Evolutionary conservation across 345 rosid genomes (phyloP).

Genomic region (Salix exigua): DNA sequence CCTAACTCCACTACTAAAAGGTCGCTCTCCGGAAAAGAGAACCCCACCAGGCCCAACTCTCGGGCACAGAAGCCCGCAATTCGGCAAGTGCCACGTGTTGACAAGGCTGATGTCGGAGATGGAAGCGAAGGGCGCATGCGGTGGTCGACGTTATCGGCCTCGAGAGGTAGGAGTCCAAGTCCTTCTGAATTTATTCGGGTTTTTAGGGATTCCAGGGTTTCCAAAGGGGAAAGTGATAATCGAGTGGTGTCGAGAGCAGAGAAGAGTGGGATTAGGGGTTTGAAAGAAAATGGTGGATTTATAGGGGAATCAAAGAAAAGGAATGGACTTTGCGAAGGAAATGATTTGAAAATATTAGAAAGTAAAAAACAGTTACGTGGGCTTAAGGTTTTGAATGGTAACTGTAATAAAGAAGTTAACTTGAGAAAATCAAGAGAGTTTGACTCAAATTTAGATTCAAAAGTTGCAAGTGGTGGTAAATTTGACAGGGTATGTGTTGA

Average conservation of each 20-base stretch:
- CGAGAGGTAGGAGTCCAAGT: constrained; percentile 82
- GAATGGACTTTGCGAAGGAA: constrained; percentile 13
- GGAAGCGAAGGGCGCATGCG: constrained; percentile 42
- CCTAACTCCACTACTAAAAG: constrained; percentile 28
- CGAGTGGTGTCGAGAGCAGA: constrained; percentile 21
- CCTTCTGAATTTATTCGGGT: constrained; percentile 68
- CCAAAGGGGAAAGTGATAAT: constrained; percentile 32
- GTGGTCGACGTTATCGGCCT: constrained; percentile 49
- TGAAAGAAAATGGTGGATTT: constrained; percentile 35
- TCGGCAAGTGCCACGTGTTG: constrained; percentile 53
- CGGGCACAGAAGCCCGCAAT: constrained; percentile 58
- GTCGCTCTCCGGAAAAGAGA: constrained; percentile 59
- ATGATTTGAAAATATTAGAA: constrained; percentile 1
- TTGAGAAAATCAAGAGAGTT: constrained; percentile 21
- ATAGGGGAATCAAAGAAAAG: constrained; percentile 30
- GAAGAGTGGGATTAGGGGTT: constrained; percentile 24
- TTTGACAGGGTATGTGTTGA: constrained; percentile 21
- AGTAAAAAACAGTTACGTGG: constrained; percentile 16
- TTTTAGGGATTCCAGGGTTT: constrained; percentile 44
- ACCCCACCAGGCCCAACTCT: constrained; percentile 34
- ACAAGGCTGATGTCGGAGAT: constrained; percentile 36
- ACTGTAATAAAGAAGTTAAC: constrained; percentile 14
- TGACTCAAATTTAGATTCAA: constrained; percentile 23
- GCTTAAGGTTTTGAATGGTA: constrained; percentile 19
- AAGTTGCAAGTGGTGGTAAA: constrained; percentile 8